Base-by-base conservation (phyloP, 1,139 yeast genomes). In the Ashbya aceris region DNA sequence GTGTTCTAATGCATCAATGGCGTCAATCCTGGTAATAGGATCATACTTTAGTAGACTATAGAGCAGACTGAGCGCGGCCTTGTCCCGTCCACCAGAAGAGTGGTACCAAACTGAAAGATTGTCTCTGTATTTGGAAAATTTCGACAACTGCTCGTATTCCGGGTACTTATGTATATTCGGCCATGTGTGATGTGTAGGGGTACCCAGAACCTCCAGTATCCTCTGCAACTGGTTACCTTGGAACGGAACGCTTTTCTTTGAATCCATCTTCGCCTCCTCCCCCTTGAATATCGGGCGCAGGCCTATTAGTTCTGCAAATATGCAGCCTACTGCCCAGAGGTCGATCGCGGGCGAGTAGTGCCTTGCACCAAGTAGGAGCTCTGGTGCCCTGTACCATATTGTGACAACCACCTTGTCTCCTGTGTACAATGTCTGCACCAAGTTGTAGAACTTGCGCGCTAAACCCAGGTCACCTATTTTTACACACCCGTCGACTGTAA, bases 371-470 rank as follows among this genome's bases (percentile, higher is more conserved):
- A 91, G 65, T 33, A 91, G 67, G 36, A 91, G 68, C 60, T 91
- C 98, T 0, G 98, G 97, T 0, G 98, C 96, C 50, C 98, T 72
- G 61, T 91, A 91, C 98, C 98, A 91, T 46, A 91, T 91, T 0
- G 98, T 91, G 8, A 91, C 98, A 42, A 91, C 98, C 13, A 93
- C 96, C 64, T 91, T 91, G 63, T 91, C 98, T 28, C 97, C 97
- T 8, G 93, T 76, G 56, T 84, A 91, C 26, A 93, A 69, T 36
- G 95, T 80, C 58, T 91, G 97, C 33, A 91, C 62, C 9, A 95
- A 95, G 53, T 86, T 85, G 50, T 83, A 82, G 64, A 89, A 91
- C 52, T 85, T 78, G 46, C 98, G 71, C 0, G 98, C 98, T 34
- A 91, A 70, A 1, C 99, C 99, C 53, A 91, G 71, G 65, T 91